Evolutionary conservation across 1,284 basidiomycete genomes (phyloP), one percentile per base, ranked within the genome.

Genomic region (Tilletia setariae): DNA sequence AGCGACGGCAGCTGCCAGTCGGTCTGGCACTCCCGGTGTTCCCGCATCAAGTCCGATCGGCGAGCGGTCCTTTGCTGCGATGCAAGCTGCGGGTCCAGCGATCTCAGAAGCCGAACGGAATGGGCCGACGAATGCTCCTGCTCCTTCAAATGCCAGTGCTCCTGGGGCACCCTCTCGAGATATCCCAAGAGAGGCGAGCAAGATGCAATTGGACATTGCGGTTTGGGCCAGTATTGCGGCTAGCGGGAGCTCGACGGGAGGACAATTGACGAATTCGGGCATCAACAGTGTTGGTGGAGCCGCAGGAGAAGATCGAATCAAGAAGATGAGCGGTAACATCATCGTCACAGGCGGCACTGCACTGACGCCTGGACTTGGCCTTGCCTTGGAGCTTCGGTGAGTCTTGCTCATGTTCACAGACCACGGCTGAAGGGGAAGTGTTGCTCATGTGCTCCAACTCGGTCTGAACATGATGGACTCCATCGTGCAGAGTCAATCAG

Each of bases 161-260:
- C 67, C 59, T 64, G 15, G 19, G 40, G 16, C 11, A 21, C 65
- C 56, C 16, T 16, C 23, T 25, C 89, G 93, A 76, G 92, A 94
- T 80, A 87, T 94, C 6, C 86, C 86, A 67, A 89, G 87, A 74
- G 94, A 97, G 84, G 90, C 95, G 32, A 89, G 90, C 82, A 93
- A 94, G 83, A 86, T 95, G 47, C 92, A 95, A 0, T 86, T 98
- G 66, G 96, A 98, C 79, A 91, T 92, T 13, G 96, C 94, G 1
- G 91, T 98, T 71, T 93, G 93, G 83, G 93, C 95, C 75, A 91
- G 91, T 69, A 56, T 66, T 35, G 32, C 59, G 8, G 65, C 43
- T 9, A 44, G 43, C 42, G 62, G 62, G 40, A 63, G 56, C 32
- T 61, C 56, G 56, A 61, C 32, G 56, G 56, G 56, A 15, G 56